Evolutionary conservation across 805 yeast genomes (phyloP), one percentile per base, ranked within the genome.

Genomic region (Ogataea corticis): DNA sequence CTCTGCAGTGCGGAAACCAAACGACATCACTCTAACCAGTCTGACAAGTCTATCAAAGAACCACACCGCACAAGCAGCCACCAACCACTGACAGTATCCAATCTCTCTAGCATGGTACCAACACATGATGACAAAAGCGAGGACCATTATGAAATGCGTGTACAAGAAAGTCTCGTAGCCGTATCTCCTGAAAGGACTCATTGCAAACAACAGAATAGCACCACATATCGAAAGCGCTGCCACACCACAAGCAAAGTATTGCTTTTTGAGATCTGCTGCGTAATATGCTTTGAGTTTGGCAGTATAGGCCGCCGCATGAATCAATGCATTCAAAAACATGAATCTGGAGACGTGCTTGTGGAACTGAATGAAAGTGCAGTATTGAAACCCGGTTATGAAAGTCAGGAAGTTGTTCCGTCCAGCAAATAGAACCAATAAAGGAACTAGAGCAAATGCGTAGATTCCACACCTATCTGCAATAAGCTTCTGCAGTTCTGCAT

Each of bases 321-420:
- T 18, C 14, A 38, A 14, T 4, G 33, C 32, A 19, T 38, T 38
- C 17, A 28, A 12, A 28, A 30, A 17, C 41, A 38, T 68, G 4
- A 73, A 70, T 56, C 86, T 71, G 1, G 87, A 82, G 38, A 76
- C 62, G 82, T 87, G 78, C 61, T 76, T 83, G 63, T 88, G 96
- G 57, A 77, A 78, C 27, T 73, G 71, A 55, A 81, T 55, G 52
- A 74, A 75, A 28, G 73, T 61, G 3, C 74, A 52, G 44, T 66
- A 70, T 7, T 62, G 55, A 70, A 76, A 70, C 0, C 78, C 75
- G 7, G 78, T 69, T 18, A 74, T 21, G 62, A 66, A 74, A 38
- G 62, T 62, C 43, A 73, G 57, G 33, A 75, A 59, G 56, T 72
- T 73, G 51, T 74, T 75, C 50, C 79, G 62, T 33, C 80, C 80